These are phyloP conservation scores for Salix caprea DNA, from an alignment of 345 rosid species.

Conservation along the genomic window DNA sequence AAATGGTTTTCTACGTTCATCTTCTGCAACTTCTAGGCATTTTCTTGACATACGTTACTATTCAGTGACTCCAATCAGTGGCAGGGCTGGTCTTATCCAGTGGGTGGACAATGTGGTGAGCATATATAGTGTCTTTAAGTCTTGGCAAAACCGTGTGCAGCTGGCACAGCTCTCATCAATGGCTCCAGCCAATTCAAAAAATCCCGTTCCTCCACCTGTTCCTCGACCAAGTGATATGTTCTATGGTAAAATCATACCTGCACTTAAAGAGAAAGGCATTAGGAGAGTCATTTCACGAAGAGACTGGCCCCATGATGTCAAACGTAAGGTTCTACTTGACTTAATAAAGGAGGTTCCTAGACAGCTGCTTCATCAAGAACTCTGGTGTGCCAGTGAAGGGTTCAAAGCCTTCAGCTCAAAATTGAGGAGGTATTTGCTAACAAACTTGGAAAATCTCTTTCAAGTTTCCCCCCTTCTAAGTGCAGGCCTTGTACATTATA, in stretches of 20 bases:
- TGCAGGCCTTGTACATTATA: background rate
- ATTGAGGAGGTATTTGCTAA: constrained; percentile 56
- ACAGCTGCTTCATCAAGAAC: constrained; percentile 84
- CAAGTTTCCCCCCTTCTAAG: background rate
- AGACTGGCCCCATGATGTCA: constrained; percentile 98
- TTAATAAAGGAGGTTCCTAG: constrained; percentile 86
- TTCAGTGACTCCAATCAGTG: constrained; percentile 90
- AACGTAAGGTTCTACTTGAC: constrained; percentile 85
- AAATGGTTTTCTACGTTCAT: constrained; percentile 61
- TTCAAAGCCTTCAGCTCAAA: constrained; percentile 82
- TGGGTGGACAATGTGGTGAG: constrained; percentile 89
- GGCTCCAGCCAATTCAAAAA: constrained; percentile 50
- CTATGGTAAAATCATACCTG: constrained; percentile 95
- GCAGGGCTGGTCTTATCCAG: constrained; percentile 90
- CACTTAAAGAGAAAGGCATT: constrained; percentile 90
- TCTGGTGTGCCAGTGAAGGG: constrained; percentile 98
- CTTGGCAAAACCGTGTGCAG: constrained; percentile 82
- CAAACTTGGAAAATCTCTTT: background rate
- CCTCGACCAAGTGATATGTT: constrained; percentile 98
- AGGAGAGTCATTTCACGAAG: constrained; percentile 90
- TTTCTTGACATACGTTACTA: constrained; percentile 67
- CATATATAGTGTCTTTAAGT: constrained; percentile 79
- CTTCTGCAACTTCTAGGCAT: constrained; percentile 45
- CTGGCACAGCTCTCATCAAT: constrained; percentile 54
- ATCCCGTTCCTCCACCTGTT: constrained; percentile 58